Base-by-base conservation (phyloP, 768 basidiomycete genomes). In the Lentinula guzmanii region DNA sequence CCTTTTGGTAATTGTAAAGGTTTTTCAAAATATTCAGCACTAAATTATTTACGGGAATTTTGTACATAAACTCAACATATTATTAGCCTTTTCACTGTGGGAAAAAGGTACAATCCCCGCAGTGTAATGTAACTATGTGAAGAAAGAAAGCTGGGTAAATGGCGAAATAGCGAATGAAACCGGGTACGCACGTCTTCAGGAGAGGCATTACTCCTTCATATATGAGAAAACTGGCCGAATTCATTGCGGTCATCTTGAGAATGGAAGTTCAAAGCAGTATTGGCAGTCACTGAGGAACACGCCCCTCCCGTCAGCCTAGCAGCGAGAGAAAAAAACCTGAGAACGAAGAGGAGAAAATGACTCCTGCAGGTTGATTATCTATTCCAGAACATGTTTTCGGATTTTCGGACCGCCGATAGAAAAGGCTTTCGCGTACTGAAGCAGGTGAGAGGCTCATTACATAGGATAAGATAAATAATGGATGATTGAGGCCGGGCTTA, bases 121-220 rank as follows among this genome's bases (percentile, higher is more conserved):
- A n/a, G n/a, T n/a, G n/a, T n/a, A 13, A 65, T 43, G 42, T 60
- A 67, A 54, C 62, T 67, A 43, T 54, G 42, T 24, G 58, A 61
- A 54, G 34, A 41, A 55, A 4, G 31, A 1, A 28, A 42, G 13
- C 21, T 34, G 43, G 41, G 3, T 41, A 10, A 55, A 39, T 41
- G 52, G 46, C 18, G 58, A 43, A 35, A 45, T 4, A 60, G 8
- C 9, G 21, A 56, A 34, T 24, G 21, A 34, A 8, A 3, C 10
- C 1, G 24, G 5, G 31, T 31, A 61, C 56, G 16, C 39, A 67
- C 64, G 62, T 67, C 62, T 67, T 67, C 11, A 65, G 18, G 18
- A 67, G 61, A 43, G 66, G 66, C 64, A 65, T 65, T n/a, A 65
- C 62, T 31, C 66, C 66, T 10, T 55, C 45, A 51, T 67, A 67